phyloP scores from a whole-genome alignment of 1,284 basidiomycete species.

The Blastosporella zonata region DNA sequence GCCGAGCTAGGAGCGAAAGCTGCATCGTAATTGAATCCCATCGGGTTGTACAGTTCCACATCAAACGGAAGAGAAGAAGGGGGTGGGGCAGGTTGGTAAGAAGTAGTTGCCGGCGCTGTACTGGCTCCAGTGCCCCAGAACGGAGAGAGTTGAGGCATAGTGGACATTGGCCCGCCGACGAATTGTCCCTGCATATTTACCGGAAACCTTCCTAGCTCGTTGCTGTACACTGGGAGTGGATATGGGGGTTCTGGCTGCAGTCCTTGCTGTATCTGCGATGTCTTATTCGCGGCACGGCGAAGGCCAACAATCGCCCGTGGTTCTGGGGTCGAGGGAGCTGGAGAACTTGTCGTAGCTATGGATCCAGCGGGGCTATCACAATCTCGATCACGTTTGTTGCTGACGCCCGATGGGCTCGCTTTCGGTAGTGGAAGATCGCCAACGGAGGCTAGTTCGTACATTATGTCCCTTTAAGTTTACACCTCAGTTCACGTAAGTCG shows the following conservation, averaged over 20 bases:
- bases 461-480: slow-evolving; percentile 30
- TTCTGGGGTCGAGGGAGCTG: slow-evolving; percentile 12
- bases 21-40: slow-evolving; percentile 11
- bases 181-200: slow-evolving; percentile 38
- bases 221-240: slow-evolving; percentile 53
- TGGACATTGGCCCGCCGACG: not conserved
- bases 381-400: slow-evolving; percentile 62
- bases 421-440: slow-evolving; percentile 33
- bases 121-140: slow-evolving; percentile 4
- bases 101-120: not conserved
- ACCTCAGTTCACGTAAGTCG: slow-evolving; percentile 2
- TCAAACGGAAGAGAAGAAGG: slow-evolving; percentile 3
- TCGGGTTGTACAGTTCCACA: slow-evolving; percentile 16
- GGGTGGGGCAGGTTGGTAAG: not conserved
- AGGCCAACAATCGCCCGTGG: slow-evolving; percentile 29
- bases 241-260: slow-evolving; percentile 15
- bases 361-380: slow-evolving; percentile 39
- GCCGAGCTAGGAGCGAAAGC: slow-evolving; percentile 1
- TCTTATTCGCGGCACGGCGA: slow-evolving; percentile 21
- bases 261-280: not conserved
- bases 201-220: slow-evolving; percentile 56
- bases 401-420: slow-evolving; percentile 37
- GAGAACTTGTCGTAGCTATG: slow-evolving; percentile 6
- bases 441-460: slow-evolving; percentile 35
- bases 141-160: slow-evolving; percentile 6